A percentile compares a stretch with the other conserved stretches of the same genome.
phyloP scores from a whole-genome alignment of 2,329 filamentous ascomycete genomes.

The Cladorrhinum sp. region DNA sequence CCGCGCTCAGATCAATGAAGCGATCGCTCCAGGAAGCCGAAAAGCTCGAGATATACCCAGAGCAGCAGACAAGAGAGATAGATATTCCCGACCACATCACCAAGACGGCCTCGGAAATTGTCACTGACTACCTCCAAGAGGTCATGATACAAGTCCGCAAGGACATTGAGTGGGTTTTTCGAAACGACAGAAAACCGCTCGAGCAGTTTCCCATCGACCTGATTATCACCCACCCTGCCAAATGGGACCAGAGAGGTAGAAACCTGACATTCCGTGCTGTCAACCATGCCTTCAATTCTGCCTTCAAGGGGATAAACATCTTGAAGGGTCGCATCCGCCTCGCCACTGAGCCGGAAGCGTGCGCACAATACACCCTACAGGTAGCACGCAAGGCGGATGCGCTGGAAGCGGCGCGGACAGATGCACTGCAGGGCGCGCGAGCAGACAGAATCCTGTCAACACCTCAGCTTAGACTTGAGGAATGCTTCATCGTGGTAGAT shows the following conservation, averaged over 20 bases:
- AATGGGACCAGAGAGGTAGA: slow-evolving; percentile 24
- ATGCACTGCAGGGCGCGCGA: neutral
- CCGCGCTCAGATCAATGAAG: neutral
- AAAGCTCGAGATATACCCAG: neutral
- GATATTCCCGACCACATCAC: neutral
- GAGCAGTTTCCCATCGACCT: slow-evolving; percentile 9
- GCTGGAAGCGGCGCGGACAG: too few species aligned
- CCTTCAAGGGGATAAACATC: slow-evolving; percentile 8
- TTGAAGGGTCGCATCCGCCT: slow-evolving; percentile 15
- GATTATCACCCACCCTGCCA: slow-evolving; percentile 8
- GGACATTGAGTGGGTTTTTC: neutral
- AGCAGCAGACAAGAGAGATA: neutral
- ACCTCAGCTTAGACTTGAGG: slow-evolving; percentile 1
- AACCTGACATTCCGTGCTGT: slow-evolving; percentile 19
- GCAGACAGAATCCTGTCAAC: neutral
- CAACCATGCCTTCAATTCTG: slow-evolving; percentile 8
- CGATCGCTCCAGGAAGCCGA: neutral
- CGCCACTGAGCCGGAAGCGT: slow-evolving; percentile 28
- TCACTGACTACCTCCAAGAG: slow-evolving; percentile 1
- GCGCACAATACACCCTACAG: slow-evolving; percentile 26
- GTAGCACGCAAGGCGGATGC: too few species aligned
- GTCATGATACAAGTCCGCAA: neutral
- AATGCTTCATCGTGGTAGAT: slow-evolving; percentile 33
- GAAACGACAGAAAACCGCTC: neutral
- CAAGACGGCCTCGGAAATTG: neutral